Conservation (phyloP, 129 eudicot genomes). For the Chrysanthemum makinoi region DNA sequence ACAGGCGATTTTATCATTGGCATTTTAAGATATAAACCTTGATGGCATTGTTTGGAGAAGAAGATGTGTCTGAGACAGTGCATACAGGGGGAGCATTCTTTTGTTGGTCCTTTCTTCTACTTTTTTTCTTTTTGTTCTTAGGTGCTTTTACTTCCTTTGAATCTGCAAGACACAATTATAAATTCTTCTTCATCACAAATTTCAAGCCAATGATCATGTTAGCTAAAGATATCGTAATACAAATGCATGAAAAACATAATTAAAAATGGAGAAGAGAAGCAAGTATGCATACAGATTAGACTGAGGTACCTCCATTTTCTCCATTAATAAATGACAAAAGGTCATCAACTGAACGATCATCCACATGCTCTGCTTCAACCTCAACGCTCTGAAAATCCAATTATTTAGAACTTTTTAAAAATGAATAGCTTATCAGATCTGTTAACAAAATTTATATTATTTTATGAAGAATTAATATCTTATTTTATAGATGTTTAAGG, state of each 20-base stretch:
- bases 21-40: slow-evolving; percentile 28
- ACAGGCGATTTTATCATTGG: slow-evolving; percentile 7
- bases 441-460: no score
- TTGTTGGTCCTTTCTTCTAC: slow-evolving; percentile 69
- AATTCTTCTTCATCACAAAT: slow-evolving; percentile 9
- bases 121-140: slow-evolving; percentile 76
- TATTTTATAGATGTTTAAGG: no score
- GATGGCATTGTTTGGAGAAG: slow-evolving; percentile 38
- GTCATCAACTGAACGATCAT: slow-evolving; percentile 88
- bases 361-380: slow-evolving; percentile 68
- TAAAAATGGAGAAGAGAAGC: not conserved
- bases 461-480: no score
- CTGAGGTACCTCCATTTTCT: slow-evolving; percentile 57
- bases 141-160: slow-evolving; percentile 59
- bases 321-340: slow-evolving; percentile 89
- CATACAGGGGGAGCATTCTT: slow-evolving; percentile 48
- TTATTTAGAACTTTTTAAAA: not conserved
- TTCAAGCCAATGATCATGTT: not conserved
- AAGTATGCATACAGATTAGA: slow-evolving; percentile 20
- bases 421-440: no score
- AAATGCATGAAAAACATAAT: not conserved
- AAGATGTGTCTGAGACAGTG: slow-evolving; percentile 29
- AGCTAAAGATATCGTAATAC: not conserved
- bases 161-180: slow-evolving; percentile 43
- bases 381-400: slow-evolving; percentile 50